Evolutionary conservation across 352 stramenopile species (phyloP), one percentile per base, ranked within the genome.

Genomic region (Phytophthora citrophthora): DNA sequence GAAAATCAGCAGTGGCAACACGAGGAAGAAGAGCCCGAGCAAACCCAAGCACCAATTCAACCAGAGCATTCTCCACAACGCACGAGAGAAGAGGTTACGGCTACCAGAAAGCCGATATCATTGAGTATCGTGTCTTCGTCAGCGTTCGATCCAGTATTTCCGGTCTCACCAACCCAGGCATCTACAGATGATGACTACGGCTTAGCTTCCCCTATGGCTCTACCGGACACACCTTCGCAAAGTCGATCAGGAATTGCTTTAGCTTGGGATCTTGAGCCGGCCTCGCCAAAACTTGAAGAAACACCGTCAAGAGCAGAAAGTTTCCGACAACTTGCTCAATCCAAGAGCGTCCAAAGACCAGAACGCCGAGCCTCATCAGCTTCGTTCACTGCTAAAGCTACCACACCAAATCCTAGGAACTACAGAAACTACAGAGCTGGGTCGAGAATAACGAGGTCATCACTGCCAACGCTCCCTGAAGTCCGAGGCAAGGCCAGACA

Each of bases 401-500:
- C 61, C 18, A 74, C 66, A 41, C 65, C 65, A 60, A 73, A 73
- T 40, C 60, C 65, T 50, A 40, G 46, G 29, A 67, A 20, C 3
- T 39, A 71, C 18, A 59, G 45, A 44, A 68, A 43, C 31, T 76
- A 45, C 2, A 56, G 54, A 52, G 36, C 54, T 34, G 66, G 39
- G n/a, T 47, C 59, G 18, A 50, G 55, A 11, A 52, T 49, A 55
- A 47, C 47, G 61, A 59, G 54, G 10, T 60, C 64, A 26, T 54
- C 57, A 5, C 49, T 71, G 5, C 48, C 63, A 29, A 48, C 66
- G 11, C 34, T 68, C 18, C 44, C 73, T 1, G 77, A 83, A 27
- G 56, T 72, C 5, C 79, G 82, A 57, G 56, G 63, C 11, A 91
- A 93, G 52, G 60, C 77, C 20, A 89, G 83, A 13, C 86, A 94